Evolutionary conservation across 106 monocot species (phyloP), one percentile per base, ranked within the genome.

Genomic region (Dioscorea zingiberensis): DNA sequence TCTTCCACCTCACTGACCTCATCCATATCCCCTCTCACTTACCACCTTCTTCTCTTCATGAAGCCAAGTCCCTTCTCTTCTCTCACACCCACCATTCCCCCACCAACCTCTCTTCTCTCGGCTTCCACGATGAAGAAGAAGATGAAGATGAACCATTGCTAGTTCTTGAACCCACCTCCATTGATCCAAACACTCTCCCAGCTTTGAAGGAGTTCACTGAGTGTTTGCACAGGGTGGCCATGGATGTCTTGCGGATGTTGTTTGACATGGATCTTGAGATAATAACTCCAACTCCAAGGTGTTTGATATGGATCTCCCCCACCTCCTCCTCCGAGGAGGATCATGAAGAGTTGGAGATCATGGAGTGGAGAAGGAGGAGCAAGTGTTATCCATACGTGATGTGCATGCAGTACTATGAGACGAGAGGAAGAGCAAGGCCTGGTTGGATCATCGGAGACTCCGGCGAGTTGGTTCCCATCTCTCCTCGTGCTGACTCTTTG

Each of bases 1-100:
- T 76, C 78, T 81, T 84, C 78, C 84, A 84, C 73, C 73, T 84
- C 54, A 46, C 72, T 9, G 73, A 78, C 54, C 84, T 78, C 61
- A 47, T 78, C 48, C 69, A 61, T 57, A 47, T 84, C 61, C 65
- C 84, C 13, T 65, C 56, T 38, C 55, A 74, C n/a, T 74, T 88
- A 44, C 55, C 60, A 21, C 29, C 46, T 27, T 45, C 74, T 28
- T 68, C 78, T 21, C 56, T 56, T 16, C 9, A 16, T 15, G 74
- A 74, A 65, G 19, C 70, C 25, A 48, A 13, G 15, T 26, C 56
- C 23, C 47, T 71, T 44, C 45, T 77, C 25, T 3, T n/a, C n/a
- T n/a, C n/a, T n/a, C n/a, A n/a, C n/a, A n/a, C n/a, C n/a, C n/a
- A n/a, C n/a, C n/a, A n/a, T n/a, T n/a, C 6, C 9, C 16, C 58